Conservation (phyloP, 371 early-diverging fungal genomes). For the Conidiobolus coronatus region DNA sequence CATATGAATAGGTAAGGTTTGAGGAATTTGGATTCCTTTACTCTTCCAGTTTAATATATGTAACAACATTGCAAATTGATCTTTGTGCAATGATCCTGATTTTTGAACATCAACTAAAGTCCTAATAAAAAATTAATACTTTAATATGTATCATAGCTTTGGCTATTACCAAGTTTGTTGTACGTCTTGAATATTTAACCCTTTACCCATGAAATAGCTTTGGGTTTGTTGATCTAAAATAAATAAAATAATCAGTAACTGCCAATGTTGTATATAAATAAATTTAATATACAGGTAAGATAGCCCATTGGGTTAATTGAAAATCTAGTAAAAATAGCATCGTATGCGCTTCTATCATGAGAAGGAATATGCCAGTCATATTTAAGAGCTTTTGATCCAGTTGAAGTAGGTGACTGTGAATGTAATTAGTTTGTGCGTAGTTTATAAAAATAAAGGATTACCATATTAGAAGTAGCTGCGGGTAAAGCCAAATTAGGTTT, state of each 20-base stretch:
- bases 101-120: slow-evolving; percentile 3
- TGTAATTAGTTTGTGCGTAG: too few relatives aligned
- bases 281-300: too few relatives aligned
- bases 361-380: slow-evolving; percentile 4
- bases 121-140: neutral
- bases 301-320: too few relatives aligned
- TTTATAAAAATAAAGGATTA: neutral
- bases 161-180: neutral
- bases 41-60: neutral
- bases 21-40: neutral
- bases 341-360: too few relatives aligned
- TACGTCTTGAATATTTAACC: neutral
- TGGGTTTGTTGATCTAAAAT: too few relatives aligned
- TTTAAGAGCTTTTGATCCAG: too few relatives aligned
- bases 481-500: neutral
- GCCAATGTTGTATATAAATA: too few relatives aligned
- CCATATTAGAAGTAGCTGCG: neutral
- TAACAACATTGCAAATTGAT: neutral
- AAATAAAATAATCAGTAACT: too few relatives aligned
- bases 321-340: too few relatives aligned
- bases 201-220: neutral
- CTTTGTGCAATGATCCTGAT: neutral
- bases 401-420: too few relatives aligned
- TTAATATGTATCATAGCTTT: too few relatives aligned
- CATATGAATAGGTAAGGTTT: neutral